Percentiles rank a stretch among this genome's conserved stretches.
Evolutionary conservation across 441 rosid genomes (phyloP).

Genomic region (Capsella rubella): DNA sequence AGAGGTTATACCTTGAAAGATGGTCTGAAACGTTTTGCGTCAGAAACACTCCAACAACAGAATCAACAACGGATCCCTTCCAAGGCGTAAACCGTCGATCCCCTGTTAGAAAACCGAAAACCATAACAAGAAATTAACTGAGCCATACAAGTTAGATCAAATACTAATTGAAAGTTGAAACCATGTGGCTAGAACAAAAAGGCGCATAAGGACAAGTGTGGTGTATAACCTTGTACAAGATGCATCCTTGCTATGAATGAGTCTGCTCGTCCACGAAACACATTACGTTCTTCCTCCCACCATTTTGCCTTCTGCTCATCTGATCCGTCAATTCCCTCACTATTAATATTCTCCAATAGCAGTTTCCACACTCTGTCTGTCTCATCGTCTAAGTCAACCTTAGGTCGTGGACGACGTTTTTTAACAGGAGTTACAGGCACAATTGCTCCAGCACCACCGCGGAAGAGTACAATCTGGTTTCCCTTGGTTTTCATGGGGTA

Average conservation of each 20-base stretch:
- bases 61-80: conserved; percentile 78
- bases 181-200: background rate
- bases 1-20: conserved; percentile 61
- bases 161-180: background rate
- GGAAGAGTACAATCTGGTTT: conserved; percentile 53
- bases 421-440: conserved; percentile 51
- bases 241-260: conserved; percentile 79
- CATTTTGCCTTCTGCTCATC: conserved; percentile 61
- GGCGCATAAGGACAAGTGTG: background rate
- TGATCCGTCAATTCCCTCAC: conserved; percentile 69
- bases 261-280: conserved; percentile 67
- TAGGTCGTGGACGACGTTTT: conserved; percentile 56
- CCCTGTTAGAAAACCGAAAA: conserved; percentile 48
- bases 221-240: conserved; percentile 68
- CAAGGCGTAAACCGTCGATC: conserved; percentile 73
- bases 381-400: conserved; percentile 69
- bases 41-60: conserved; percentile 74
- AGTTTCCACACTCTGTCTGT: conserved; percentile 72
- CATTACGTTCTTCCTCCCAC: conserved; percentile 72
- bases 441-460: conserved; percentile 52
- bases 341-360: conserved; percentile 60
- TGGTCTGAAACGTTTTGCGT: conserved; percentile 80
- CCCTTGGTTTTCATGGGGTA: conserved; percentile 44
- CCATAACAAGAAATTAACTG: conserved; percentile 29
- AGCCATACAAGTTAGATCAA: conserved; percentile 4